Conservation (phyloP, 2,329 filamentous ascomycete species). For the Penicillium sclerotigenum region DNA sequence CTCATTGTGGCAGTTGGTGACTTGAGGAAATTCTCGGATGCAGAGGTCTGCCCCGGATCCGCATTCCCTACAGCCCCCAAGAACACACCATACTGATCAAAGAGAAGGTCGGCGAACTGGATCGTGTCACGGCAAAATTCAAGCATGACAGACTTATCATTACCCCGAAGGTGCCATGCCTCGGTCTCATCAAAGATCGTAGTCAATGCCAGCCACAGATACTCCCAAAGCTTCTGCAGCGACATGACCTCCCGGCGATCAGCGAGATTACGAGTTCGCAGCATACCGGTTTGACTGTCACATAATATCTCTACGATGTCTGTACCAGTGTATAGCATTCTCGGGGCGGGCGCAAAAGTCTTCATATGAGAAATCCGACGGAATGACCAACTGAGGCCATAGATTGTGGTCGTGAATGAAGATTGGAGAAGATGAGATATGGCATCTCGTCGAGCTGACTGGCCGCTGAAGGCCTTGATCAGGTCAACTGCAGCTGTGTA, state of each 20-base stretch:
- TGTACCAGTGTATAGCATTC: conserved; percentile 59
- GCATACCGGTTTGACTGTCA: conserved; percentile 59
- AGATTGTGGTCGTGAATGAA: conserved; percentile 56
- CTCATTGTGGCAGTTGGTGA: conserved; percentile 64
- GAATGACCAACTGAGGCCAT: conserved; percentile 56
- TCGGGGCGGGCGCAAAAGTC: conserved; percentile 58
- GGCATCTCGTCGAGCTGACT: conserved; percentile 61
- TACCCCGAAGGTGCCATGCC: conserved; percentile 66
- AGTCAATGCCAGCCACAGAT: conserved; percentile 76
- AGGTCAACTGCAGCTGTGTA: conserved; percentile 78
- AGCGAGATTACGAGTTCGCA: conserved; percentile 56
- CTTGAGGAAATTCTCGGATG: conserved; percentile 58
- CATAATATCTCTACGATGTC: conserved; percentile 64
- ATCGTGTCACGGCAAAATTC: conserved; percentile 94
- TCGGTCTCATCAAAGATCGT: conserved; percentile 82
- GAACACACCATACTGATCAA: conserved; percentile 81
- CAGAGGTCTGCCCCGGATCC: conserved; percentile 38
- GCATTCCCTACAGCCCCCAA: conserved; percentile 62
- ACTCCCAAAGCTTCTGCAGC: conserved; percentile 76
- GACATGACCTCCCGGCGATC: conserved; percentile 61
- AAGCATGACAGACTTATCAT: conserved; percentile 76
- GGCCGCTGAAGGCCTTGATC: conserved; percentile 74
- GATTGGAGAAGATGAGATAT: conserved; percentile 58
- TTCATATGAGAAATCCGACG: conserved; percentile 55
- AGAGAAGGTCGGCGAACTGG: conserved; percentile 82